Evolutionary conservation across 345 rosid species (phyloP).

Genomic region (Citrus medica): DNA sequence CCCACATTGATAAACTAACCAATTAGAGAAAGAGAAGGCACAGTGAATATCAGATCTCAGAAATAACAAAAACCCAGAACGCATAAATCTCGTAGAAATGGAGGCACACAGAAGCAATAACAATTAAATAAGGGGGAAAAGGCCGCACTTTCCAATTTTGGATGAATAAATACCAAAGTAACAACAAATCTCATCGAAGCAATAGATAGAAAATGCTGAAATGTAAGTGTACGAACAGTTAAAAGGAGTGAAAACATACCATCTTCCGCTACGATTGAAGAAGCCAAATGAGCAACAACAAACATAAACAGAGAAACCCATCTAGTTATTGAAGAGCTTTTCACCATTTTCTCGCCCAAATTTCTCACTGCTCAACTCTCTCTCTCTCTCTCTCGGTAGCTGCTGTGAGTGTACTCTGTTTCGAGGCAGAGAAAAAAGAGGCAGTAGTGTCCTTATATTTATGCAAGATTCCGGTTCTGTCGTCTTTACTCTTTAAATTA

Average conservation of each 20-base stretch:
- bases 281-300: conserved; percentile 33
- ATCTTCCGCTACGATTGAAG: conserved; percentile 51
- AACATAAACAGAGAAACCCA: conserved; percentile 37
- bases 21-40: not conserved
- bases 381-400: conserved; percentile 17
- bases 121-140: not conserved
- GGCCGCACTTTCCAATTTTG: not conserved
- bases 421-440: conserved; percentile 16
- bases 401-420: conserved; percentile 12
- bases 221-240: not conserved
- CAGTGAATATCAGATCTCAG: conserved; percentile 25
- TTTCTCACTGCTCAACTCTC: conserved; percentile 5
- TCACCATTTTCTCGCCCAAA: conserved; percentile 32
- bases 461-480: conserved; percentile 33
- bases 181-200: not conserved
- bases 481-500: conserved; percentile 9
- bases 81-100: not conserved
- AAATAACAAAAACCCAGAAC: conserved; percentile 16
- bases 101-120: not conserved
- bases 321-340: conserved; percentile 28
- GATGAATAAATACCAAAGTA: not conserved
- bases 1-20: not conserved
- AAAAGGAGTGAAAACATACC: conserved; percentile 39
- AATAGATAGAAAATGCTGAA: not conserved
- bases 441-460: conserved; percentile 43